Percentiles rank a stretch among this genome's conserved stretches.
These are phyloP conservation scores for Aspergillus wentii DNA, from an alignment of 495 filamentous ascomycete species.

Conservation along the genomic window DNA sequence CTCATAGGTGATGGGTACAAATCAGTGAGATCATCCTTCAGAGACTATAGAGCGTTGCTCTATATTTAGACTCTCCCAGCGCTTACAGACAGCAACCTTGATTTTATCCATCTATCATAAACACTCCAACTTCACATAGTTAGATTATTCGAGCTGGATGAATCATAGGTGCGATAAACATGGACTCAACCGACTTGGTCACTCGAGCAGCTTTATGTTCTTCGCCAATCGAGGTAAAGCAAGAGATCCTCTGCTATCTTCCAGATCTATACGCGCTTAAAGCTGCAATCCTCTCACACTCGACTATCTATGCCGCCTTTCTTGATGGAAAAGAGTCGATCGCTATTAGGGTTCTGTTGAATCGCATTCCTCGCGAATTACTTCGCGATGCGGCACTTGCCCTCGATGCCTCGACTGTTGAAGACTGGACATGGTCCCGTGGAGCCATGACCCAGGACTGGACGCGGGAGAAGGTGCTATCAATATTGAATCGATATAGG, in stretches of 20 bases:
- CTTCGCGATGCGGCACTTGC: background rate
- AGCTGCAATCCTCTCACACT: background rate
- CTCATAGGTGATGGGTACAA: no score
- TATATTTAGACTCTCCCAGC: constrained; percentile 1
- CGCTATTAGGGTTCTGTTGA: background rate
- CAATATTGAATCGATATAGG: background rate
- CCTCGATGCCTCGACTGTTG: background rate
- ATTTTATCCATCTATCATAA: constrained; percentile 1
- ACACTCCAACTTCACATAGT: background rate
- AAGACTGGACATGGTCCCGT: constrained; percentile 1
- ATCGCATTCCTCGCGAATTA: constrained; percentile 1
- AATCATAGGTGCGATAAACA: background rate
- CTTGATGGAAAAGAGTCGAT: background rate
- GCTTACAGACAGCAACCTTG: constrained; percentile 2
- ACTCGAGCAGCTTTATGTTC: background rate
- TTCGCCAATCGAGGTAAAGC: constrained; percentile 3
- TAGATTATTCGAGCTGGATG: background rate
- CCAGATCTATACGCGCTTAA: background rate
- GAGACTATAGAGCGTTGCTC: no score
- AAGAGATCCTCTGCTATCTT: constrained; percentile 3
- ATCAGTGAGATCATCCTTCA: no score
- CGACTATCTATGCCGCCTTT: background rate
- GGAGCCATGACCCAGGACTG: background rate
- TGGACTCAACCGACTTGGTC: constrained; percentile 1
- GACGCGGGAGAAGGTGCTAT: constrained; percentile 1